Percentiles rank a stretch among this genome's conserved stretches.
phyloP scores from a whole-genome alignment of 1,284 basidiomycete species.

The Ganoderma meredithae region DNA sequence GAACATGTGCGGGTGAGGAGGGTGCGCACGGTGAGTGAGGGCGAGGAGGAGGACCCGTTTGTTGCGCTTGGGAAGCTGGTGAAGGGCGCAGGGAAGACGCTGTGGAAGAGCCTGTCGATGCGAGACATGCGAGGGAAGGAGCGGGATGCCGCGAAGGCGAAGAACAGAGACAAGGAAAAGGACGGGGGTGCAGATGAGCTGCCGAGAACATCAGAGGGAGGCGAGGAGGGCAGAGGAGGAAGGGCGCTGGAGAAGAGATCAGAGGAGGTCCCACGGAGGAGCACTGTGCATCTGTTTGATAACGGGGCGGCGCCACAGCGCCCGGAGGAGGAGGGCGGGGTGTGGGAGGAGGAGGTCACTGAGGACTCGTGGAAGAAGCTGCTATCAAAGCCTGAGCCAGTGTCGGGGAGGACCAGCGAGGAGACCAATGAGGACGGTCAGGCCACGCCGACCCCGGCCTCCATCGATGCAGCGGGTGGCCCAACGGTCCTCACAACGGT shows the following conservation, averaged over 20 bases:
- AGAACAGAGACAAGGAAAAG: not conserved
- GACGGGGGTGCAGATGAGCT: not conserved
- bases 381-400: slow-evolving; percentile 15
- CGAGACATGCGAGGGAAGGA: slow-evolving; percentile 31
- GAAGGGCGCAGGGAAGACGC: slow-evolving; percentile 38
- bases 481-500: not conserved
- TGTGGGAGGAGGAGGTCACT: slow-evolving; percentile 34
- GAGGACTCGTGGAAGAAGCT: slow-evolving; percentile 31
- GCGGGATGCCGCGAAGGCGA: not conserved
- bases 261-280: slow-evolving; percentile 4
- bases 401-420: not conserved
- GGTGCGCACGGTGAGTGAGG: slow-evolving; percentile 28
- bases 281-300: slow-evolving; percentile 20
- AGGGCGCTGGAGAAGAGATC: not conserved
- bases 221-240: not conserved
- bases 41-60: slow-evolving; percentile 38
- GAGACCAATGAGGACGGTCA: not conserved
- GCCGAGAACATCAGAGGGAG: not conserved
- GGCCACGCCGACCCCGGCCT: not conserved
- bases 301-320: not conserved
- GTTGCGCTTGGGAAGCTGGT: slow-evolving; percentile 38
- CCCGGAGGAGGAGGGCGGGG: slow-evolving; percentile 23
- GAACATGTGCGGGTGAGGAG: slow-evolving; percentile 23
- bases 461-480: not conserved
- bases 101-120: slow-evolving; percentile 39